Conservation (phyloP, 129 eudicot genomes). For the Apium graveolens region DNA sequence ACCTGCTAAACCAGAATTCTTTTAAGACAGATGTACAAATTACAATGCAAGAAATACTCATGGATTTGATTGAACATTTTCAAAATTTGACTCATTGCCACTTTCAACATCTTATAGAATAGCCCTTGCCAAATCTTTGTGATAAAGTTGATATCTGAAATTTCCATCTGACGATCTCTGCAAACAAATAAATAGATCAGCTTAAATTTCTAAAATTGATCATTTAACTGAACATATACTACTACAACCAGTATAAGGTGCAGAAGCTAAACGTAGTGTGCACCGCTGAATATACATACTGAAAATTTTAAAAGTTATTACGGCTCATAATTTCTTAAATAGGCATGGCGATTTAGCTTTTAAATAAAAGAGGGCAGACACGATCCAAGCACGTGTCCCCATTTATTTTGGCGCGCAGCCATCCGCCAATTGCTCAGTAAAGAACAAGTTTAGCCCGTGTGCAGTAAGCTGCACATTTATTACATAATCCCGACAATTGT, state of each 20-base stretch:
- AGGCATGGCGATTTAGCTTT: not conserved
- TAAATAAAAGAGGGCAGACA: not conserved
- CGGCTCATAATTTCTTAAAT: not conserved
- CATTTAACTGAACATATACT: not conserved
- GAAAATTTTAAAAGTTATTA: not conserved
- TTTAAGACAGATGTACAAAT: constrained; percentile 43
- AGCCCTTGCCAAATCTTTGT: constrained; percentile 23
- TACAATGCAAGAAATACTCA: constrained; percentile 35
- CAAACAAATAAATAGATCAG: constrained; percentile 13
- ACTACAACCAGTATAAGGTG: not conserved
- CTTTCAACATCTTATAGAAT: constrained; percentile 25
- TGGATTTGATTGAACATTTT: constrained; percentile 37
- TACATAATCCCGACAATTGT: not conserved
- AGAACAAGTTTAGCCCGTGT: not conserved
- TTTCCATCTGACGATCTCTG: constrained; percentile 39
- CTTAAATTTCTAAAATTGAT: not conserved
- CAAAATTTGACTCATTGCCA: constrained; percentile 22
- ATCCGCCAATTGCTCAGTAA: not conserved
- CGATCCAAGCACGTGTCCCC: not conserved
- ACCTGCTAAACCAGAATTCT: constrained; percentile 26
- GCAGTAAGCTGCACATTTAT: not conserved
- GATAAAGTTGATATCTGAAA: constrained; percentile 24
- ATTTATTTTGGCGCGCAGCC: not conserved
- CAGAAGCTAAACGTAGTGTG: not conserved
- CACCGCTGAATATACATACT: not conserved